phyloP scores from a whole-genome alignment of 2,329 filamentous ascomycete genomes.

The Aureobasidium vineae region DNA sequence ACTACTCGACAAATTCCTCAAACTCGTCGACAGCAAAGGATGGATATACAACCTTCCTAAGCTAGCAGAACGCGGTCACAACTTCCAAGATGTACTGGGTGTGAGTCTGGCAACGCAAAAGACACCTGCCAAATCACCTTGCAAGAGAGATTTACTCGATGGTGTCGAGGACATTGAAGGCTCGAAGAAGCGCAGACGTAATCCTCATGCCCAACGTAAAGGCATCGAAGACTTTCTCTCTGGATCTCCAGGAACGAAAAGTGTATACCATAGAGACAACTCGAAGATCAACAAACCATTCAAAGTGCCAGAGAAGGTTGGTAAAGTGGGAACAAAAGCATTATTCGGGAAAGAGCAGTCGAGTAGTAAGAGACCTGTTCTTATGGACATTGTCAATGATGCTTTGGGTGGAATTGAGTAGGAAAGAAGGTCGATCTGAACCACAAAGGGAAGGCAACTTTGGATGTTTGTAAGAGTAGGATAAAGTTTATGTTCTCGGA shows the following conservation, averaged over 20 bases:
- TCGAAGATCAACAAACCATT: conserved; percentile 18
- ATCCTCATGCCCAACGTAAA: conserved; percentile 20
- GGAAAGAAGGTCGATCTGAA: no score
- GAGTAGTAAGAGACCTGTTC: conserved; percentile 57
- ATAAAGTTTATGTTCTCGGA: background rate
- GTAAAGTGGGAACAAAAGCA: conserved; percentile 54
- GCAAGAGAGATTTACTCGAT: background rate
- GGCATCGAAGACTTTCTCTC: conserved; percentile 13
- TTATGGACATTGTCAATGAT: conserved; percentile 77
- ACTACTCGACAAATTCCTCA: conserved; percentile 73
- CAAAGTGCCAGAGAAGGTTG: conserved; percentile 58
- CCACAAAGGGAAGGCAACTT: background rate
- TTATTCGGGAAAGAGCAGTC: conserved; percentile 47
- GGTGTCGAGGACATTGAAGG: background rate
- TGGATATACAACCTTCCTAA: conserved; percentile 58
- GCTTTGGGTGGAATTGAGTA: conserved; percentile 23
- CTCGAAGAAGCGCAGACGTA: background rate
- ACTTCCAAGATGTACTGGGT: background rate
- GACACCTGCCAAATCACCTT: conserved; percentile 7
- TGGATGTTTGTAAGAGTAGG: background rate
- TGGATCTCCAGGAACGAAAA: background rate
- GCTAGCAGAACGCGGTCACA: conserved; percentile 8
- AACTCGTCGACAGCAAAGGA: conserved; percentile 69
- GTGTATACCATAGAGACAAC: background rate
- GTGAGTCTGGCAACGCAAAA: conserved; percentile 15